Evolutionary conservation across 164 flowering plant genomes (phyloP).

Genomic region (Umbellularia californica): DNA sequence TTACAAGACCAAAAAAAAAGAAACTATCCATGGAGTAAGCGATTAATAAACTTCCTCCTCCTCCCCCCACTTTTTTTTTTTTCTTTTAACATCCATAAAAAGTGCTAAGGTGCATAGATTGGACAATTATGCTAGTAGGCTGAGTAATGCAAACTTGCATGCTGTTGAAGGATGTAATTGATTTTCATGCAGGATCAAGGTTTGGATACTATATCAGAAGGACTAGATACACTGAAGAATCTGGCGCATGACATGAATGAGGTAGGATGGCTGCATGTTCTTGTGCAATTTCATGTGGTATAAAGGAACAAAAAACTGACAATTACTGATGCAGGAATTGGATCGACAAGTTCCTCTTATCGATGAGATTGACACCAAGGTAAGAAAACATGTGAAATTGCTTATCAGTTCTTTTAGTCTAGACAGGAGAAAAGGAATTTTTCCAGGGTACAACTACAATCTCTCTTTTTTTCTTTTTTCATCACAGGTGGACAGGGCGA

Average conservation of each 20-base stretch:
- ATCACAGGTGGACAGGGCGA: conserved; percentile 82
- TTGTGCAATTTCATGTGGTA: neutral
- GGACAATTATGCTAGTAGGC: neutral
- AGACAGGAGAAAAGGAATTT: neutral
- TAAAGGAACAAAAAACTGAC: neutral
- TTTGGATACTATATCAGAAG: conserved; percentile 80
- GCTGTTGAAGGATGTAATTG: neutral
- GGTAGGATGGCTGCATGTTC: conserved; percentile 35
- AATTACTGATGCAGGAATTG: conserved; percentile 49
- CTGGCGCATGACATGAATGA: conserved; percentile 99
- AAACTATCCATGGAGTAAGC: neutral
- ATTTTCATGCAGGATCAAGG: conserved; percentile 70
- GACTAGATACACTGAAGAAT: conserved; percentile 81
- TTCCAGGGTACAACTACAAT: neutral
- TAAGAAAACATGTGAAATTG: conserved; percentile 14
- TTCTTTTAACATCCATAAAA: neutral
- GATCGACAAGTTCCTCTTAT: conserved; percentile 95
- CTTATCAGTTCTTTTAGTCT: neutral
- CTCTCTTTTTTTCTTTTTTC: neutral
- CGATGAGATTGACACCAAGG: conserved; percentile 96
- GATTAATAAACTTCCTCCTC: neutral
- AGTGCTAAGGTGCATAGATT: neutral
- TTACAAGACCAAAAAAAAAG: too few species aligned
- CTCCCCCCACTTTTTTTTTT: too few species aligned
- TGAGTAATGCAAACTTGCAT: neutral